Conservation (phyloP, 2,329 filamentous ascomycete species). For the Sporothrix globosa region DNA sequence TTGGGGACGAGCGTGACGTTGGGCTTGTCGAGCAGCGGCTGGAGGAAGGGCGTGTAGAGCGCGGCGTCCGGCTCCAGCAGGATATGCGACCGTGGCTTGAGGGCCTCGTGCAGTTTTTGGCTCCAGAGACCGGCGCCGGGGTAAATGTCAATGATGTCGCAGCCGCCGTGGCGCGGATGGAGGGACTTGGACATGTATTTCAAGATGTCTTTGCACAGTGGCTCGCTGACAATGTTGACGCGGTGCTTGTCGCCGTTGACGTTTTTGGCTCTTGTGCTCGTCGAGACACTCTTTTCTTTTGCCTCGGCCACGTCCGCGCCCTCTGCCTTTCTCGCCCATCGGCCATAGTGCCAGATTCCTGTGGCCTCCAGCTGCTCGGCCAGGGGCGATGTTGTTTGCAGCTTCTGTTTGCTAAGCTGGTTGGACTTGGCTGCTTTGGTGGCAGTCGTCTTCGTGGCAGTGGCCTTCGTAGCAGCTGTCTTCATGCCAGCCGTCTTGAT, state of each 20-base stretch:
- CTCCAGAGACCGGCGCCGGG: conserved; percentile 82
- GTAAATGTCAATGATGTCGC: conserved; percentile 85
- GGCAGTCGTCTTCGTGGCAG: background rate
- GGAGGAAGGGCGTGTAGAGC: conserved; percentile 64
- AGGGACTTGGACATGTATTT: conserved; percentile 71
- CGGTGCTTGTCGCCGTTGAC: conserved; percentile 46
- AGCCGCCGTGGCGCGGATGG: conserved; percentile 66
- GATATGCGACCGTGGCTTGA: conserved; percentile 80
- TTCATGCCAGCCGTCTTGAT: background rate
- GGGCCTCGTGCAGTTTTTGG: conserved; percentile 68
- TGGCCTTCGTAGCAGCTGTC: background rate
- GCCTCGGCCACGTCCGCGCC: background rate
- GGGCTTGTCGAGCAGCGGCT: conserved; percentile 56
- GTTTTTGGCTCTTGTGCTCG: conserved; percentile 1
- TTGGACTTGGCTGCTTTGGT: background rate
- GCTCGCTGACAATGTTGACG: conserved; percentile 57
- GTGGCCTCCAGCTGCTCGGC: conserved; percentile 36
- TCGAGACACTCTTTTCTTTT: background rate
- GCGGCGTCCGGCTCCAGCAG: conserved; percentile 72
- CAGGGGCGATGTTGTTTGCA: conserved; percentile 29
- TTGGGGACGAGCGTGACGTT: conserved; percentile 57
- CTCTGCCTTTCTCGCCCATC: conserved; percentile 20
- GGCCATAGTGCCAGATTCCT: conserved; percentile 36
- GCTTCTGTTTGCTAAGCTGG: background rate
- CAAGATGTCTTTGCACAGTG: conserved; percentile 67